phyloP scores from a whole-genome alignment of 2,329 filamentous ascomycete species.

The Paecilomyces sp. region DNA sequence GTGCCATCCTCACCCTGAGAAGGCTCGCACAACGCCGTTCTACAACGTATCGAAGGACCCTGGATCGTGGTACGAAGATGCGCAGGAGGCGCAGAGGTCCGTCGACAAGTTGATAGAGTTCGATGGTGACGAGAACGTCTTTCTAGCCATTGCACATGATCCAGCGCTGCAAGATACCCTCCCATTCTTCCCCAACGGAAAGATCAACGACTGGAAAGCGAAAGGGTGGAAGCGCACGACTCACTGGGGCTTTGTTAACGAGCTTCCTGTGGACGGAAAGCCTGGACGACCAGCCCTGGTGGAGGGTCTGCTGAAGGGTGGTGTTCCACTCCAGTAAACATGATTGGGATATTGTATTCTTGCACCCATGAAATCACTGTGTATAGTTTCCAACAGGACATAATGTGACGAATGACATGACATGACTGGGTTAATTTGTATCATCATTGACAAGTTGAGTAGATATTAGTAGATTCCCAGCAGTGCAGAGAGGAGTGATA shows the following conservation, averaged over 20 bases:
- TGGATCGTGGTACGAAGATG: slow-evolving; percentile 14
- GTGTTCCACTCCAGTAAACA: background rate
- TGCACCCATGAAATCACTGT: background rate
- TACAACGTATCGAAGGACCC: slow-evolving; percentile 9
- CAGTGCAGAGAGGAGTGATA: background rate
- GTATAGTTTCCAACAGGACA: background rate
- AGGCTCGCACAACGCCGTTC: slow-evolving; percentile 11
- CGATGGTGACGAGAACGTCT: slow-evolving; percentile 18
- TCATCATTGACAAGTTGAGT: background rate
- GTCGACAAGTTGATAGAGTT: slow-evolving; percentile 15
- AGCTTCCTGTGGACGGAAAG: slow-evolving; percentile 8
- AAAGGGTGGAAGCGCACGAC: slow-evolving; percentile 15
- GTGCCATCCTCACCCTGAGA: slow-evolving; percentile 14
- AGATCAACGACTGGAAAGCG: slow-evolving; percentile 21
- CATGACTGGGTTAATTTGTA: background rate
- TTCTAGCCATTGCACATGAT: slow-evolving; percentile 23
- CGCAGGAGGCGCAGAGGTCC: slow-evolving; percentile 10
- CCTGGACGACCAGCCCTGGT: slow-evolving; percentile 3
- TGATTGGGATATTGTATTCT: background rate
- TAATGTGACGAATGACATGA: background rate
- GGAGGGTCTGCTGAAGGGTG: slow-evolving; percentile 3
- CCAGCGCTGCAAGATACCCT: slow-evolving; percentile 13
- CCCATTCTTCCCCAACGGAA: slow-evolving; percentile 17
- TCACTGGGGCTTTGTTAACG: slow-evolving; percentile 19
- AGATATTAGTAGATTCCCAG: background rate